phyloP scores from a whole-genome alignment of 2,329 filamentous ascomycete genomes.

The Alternaria sp. region DNA sequence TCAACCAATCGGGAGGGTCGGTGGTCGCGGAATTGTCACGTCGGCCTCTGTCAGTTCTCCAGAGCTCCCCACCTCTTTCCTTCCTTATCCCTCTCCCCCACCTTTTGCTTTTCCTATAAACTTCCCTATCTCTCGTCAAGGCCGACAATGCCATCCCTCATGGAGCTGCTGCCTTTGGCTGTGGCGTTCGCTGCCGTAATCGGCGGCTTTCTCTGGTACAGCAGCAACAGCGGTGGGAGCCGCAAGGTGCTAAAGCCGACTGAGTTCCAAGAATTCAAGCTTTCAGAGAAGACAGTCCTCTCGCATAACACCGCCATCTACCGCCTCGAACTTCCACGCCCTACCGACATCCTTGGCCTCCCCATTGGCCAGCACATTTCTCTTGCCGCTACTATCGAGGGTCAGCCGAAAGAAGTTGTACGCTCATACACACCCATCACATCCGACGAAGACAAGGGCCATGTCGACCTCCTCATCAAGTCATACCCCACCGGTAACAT shows the following conservation, averaged over 20 bases:
- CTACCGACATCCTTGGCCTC: conserved; percentile 86
- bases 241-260: conserved; percentile 83
- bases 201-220: conserved; percentile 75
- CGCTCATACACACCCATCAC: conserved; percentile 56
- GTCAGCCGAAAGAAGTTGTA: conserved; percentile 48
- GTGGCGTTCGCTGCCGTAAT: conserved; percentile 71
- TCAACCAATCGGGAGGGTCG: conserved; percentile 28
- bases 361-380: conserved; percentile 99
- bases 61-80: background rate
- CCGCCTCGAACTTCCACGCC: conserved; percentile 84
- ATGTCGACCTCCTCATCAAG: conserved; percentile 98
- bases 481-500: conserved; percentile 98
- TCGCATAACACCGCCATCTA: conserved; percentile 99
- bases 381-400: conserved; percentile 70
- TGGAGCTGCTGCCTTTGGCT: conserved; percentile 74
- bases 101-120: background rate
- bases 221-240: conserved; percentile 69
- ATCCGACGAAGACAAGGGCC: conserved; percentile 68
- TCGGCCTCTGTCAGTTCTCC: conserved; percentile 18
- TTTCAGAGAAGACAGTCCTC: conserved; percentile 93
- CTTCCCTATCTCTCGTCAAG: background rate
- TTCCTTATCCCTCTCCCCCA: conserved; percentile 7
- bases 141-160: conserved; percentile 75
- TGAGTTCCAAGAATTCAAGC: conserved; percentile 88
- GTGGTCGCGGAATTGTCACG: conserved; percentile 26